Conservation (phyloP, 2,329 filamentous ascomycete genomes). For the Pseudocercospora vitis region DNA sequence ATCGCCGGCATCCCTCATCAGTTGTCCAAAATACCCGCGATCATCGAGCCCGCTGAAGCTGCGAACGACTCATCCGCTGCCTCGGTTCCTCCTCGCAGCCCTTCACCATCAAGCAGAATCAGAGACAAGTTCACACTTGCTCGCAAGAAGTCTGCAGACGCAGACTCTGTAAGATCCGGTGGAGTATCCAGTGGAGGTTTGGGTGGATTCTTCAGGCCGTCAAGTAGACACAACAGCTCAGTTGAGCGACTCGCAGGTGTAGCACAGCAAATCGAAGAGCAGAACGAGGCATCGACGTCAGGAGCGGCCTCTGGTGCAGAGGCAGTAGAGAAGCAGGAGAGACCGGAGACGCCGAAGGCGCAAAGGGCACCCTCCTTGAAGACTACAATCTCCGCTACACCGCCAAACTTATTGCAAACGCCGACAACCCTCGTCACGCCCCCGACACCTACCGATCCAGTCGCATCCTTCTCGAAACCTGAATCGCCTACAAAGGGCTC, state of each 20-base stretch:
- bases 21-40: conserved; percentile 37
- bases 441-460: conserved; percentile 58
- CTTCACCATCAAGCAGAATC: conserved; percentile 70
- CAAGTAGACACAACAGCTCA: conserved; percentile 38
- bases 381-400: conserved; percentile 39
- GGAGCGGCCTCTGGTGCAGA: conserved; percentile 1
- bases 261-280: conserved; percentile 40
- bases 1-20: conserved; percentile 37
- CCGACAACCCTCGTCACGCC: conserved; percentile 63
- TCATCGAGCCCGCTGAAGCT: conserved; percentile 31
- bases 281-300: conserved; percentile 4
- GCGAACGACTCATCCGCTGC: conserved; percentile 23
- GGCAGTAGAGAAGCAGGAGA: conserved; percentile 17
- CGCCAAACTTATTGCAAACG: conserved; percentile 44
- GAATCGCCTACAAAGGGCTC: conserved; percentile 48
- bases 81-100: conserved; percentile 54
- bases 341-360: conserved; percentile 29
- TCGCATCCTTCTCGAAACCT: conserved; percentile 24
- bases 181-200: conserved; percentile 47
- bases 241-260: conserved; percentile 27
- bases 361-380: conserved; percentile 35
- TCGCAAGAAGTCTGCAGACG: conserved; percentile 50
- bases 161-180: conserved; percentile 43
- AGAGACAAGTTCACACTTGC: conserved; percentile 65
- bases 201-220: conserved; percentile 45